Base-by-base conservation (phyloP, 306 rosid species). In the Medicago truncatula region DNA sequence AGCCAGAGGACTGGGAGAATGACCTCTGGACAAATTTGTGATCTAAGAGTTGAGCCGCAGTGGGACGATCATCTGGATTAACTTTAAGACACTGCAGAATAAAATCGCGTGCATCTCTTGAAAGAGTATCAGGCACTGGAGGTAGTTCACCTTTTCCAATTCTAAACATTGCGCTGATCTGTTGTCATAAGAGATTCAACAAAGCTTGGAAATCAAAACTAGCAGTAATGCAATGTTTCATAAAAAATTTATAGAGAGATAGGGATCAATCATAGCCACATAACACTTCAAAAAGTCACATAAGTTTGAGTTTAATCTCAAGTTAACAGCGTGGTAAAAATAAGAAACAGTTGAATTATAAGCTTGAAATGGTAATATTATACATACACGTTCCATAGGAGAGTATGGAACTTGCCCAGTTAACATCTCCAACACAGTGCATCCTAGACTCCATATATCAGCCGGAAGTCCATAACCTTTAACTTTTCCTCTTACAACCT, bases 371-470 rank as follows among this genome's bases (percentile, higher is more conserved):
- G 5, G 47, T 38, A 70, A 56, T 25, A 49, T 18, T 64, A 75
- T 76, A 88, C 95, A 1, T 86, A 94, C 98, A 50, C 80, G 41
- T 83, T 90, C 98, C 15, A 89, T 64, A 50, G 83, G 85, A 36
- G 82, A 76, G 67, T 94, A 94, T 1, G 98, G 98, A 75, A 94
- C n/a, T 79, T 77, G 40, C 44, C 87, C 83, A 0, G 97, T 91
- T 74, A 89, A 81, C 98, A 94, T 88, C 92, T 94, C 97, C 86
- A 94, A 82, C 58, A 94, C 98, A 28, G 98, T 94, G 83, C 98
- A 94, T 57, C 98, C 98, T 79, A 94, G 89, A 85, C 98, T 94
- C 98, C 98, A 94, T 63, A 94, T 88, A 83, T 94, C 98, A 67
- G 98, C 98, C 0, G 98, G 91, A 82, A 91, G 86, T 70, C 98